phyloP scores from a whole-genome alignment of 805 yeast genomes.

The Hanseniaspora guilliermondii region DNA sequence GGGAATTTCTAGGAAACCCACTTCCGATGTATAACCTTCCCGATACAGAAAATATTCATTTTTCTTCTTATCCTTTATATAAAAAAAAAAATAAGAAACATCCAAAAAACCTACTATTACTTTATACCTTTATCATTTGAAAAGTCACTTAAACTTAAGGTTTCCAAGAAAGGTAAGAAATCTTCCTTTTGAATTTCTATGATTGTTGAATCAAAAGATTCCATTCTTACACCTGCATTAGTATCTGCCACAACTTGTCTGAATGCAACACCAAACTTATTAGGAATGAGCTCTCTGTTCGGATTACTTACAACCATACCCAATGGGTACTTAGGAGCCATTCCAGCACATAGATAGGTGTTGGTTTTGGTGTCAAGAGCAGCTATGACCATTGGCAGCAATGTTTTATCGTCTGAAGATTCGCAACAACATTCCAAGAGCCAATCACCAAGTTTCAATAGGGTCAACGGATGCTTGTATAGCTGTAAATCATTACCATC shows the following conservation, averaged over 20 bases:
- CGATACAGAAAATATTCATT: neutral
- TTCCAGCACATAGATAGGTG: slow-evolving; percentile 76
- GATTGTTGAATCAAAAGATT: slow-evolving; percentile 87
- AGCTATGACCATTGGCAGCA: slow-evolving; percentile 77
- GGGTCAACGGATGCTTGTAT: slow-evolving; percentile 75
- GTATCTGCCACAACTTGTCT: slow-evolving; percentile 75
- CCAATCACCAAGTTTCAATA: slow-evolving; percentile 82
- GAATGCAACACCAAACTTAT: slow-evolving; percentile 82
- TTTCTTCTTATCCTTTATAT: too few species aligned
- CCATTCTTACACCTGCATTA: slow-evolving; percentile 80
- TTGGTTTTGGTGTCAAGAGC: slow-evolving; percentile 60
- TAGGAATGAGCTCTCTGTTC: slow-evolving; percentile 38
- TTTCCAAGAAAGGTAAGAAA: slow-evolving; percentile 73
- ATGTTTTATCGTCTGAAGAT: slow-evolving; percentile 40
- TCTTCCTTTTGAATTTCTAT: slow-evolving; percentile 85
- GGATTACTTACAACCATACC: slow-evolving; percentile 25
- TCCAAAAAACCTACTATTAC: too few species aligned
- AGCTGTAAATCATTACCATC: slow-evolving; percentile 75
- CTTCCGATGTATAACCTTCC: neutral
- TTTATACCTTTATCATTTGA: slow-evolving; percentile 22
- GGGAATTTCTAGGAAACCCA: neutral
- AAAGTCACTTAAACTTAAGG: slow-evolving; percentile 61
- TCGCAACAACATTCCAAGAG: slow-evolving; percentile 80
- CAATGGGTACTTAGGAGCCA: slow-evolving; percentile 69
- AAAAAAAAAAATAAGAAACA: too few species aligned